Conservation (phyloP, 352 stramenopile species). For the Globisporangium alternatum region DNA sequence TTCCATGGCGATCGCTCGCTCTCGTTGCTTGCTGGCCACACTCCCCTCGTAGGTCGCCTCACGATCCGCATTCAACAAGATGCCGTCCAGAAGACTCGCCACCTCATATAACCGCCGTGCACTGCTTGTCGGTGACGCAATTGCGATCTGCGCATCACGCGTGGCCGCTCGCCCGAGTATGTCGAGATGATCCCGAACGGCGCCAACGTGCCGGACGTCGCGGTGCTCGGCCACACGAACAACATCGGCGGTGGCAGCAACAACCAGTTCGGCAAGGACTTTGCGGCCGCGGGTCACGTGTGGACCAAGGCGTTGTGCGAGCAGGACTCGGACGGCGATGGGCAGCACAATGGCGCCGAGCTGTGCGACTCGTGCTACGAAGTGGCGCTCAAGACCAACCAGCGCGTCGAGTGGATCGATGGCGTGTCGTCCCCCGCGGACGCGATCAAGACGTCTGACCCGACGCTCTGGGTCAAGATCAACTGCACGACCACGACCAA, state of each 20-base stretch:
- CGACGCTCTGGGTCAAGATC: constrained; percentile 23
- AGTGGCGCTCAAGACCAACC: constrained; percentile 18
- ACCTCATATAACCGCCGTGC: not conserved
- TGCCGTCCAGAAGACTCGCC: not conserved
- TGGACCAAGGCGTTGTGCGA: constrained; percentile 35
- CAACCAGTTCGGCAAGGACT: constrained; percentile 31
- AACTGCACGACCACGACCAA: constrained; percentile 6
- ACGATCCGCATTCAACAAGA: not conserved
- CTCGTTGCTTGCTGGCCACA: too few relatives aligned
- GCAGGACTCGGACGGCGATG: constrained; percentile 39
- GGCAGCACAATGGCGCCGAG: constrained; percentile 55
- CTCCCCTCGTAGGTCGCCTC: too few relatives aligned
- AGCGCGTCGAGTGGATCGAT: constrained; percentile 15
- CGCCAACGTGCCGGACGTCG: constrained; percentile 26
- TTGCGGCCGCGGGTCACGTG: constrained; percentile 22
- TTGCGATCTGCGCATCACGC: not conserved
- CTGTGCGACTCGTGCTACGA: constrained; percentile 57
- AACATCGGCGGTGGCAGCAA: constrained; percentile 14
- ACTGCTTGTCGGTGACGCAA: not conserved
- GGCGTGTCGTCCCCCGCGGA: constrained; percentile 24
- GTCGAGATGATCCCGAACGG: constrained; percentile 33
- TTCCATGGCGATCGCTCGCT: too few relatives aligned
- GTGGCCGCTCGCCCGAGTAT: constrained; percentile 2
- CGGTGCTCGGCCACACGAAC: constrained; percentile 30
- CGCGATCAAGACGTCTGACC: constrained; percentile 22